Evolutionary conservation across 345 rosid genomes (phyloP).

Genomic region (Aquilaria yunnanensis): DNA sequence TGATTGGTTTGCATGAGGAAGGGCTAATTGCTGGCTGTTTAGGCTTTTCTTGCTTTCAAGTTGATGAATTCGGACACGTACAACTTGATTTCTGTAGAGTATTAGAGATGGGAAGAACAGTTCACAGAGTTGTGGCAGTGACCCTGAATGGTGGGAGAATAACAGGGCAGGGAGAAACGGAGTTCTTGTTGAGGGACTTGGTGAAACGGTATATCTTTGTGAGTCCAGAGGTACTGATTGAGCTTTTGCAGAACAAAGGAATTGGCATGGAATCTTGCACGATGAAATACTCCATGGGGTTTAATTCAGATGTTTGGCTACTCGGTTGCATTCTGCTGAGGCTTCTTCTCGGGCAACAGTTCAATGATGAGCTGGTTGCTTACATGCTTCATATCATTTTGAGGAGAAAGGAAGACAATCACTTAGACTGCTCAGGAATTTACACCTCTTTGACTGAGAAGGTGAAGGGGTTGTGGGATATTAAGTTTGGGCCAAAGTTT

Average conservation of each 20-base stretch:
- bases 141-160: constrained; percentile 22
- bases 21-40: constrained; percentile 54
- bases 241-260: constrained; percentile 35
- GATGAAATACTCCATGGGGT: constrained; percentile 23
- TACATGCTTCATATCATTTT: constrained; percentile 17
- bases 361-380: constrained; percentile 33
- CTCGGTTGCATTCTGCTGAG: constrained; percentile 53
- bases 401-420: constrained; percentile 21
- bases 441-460: constrained; percentile 37
- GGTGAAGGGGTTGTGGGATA: constrained; percentile 24
- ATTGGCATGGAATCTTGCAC: constrained; percentile 15
- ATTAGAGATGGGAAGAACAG: constrained; percentile 36
- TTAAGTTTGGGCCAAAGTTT: constrained; percentile 30
- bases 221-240: constrained; percentile 62
- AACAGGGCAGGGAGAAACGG: constrained; percentile 26
- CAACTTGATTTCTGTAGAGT: constrained; percentile 46
- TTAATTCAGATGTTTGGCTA: constrained; percentile 70
- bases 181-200: constrained; percentile 23
- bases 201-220: constrained; percentile 33
- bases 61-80: constrained; percentile 58
- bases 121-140: constrained; percentile 17
- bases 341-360: constrained; percentile 45
- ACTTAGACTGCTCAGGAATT: constrained; percentile 23
- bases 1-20: constrained; percentile 45
- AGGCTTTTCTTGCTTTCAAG: constrained; percentile 42